Conservation (phyloP, 2,329 filamentous ascomycete genomes). For the Pseudocercospora fuligena region DNA sequence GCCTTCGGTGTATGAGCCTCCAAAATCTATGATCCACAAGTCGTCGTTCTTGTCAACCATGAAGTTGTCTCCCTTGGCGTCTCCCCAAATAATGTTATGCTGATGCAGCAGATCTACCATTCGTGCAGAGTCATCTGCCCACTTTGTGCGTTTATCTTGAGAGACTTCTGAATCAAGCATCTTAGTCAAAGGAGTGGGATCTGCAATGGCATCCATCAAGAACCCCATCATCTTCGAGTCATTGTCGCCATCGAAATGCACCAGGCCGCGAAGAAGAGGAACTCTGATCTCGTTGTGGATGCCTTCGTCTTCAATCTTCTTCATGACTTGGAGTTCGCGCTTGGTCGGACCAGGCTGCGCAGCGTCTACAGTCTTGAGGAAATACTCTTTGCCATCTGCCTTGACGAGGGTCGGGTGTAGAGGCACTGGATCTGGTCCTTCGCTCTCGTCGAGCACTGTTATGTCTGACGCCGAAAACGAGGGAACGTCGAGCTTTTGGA, state of each 20-base stretch:
- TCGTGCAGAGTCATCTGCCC: conserved; percentile 38
- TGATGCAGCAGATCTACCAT: conserved; percentile 42
- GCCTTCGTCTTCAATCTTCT: conserved; percentile 34
- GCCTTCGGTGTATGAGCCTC: conserved; percentile 45
- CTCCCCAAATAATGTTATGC: conserved; percentile 45
- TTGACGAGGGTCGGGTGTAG: conserved; percentile 36
- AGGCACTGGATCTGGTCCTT: conserved; percentile 33
- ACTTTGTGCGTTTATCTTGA: conserved; percentile 38
- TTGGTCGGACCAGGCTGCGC: conserved; percentile 40
- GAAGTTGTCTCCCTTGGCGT: conserved; percentile 49
- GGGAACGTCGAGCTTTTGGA: conserved; percentile 37
- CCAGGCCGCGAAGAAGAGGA: conserved; percentile 39
- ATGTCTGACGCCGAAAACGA: conserved; percentile 33
- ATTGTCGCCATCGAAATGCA: conserved; percentile 29
- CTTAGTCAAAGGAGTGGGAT: conserved; percentile 39
- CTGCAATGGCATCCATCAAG: conserved; percentile 39
- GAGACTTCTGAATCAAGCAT: conserved; percentile 39
- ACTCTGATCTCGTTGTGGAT: conserved; percentile 39
- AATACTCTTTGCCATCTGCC: conserved; percentile 30
- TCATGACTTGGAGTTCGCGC: conserved; percentile 40
- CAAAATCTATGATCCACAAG: conserved; percentile 48
- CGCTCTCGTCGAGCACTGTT: conserved; percentile 28
- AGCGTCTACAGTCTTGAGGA: conserved; percentile 42
- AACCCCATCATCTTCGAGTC: conserved; percentile 40
- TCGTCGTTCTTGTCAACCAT: conserved; percentile 44